Base-by-base conservation (phyloP, 2,329 filamentous ascomycete genomes). In the Zymoseptoria pseudotritici region DNA sequence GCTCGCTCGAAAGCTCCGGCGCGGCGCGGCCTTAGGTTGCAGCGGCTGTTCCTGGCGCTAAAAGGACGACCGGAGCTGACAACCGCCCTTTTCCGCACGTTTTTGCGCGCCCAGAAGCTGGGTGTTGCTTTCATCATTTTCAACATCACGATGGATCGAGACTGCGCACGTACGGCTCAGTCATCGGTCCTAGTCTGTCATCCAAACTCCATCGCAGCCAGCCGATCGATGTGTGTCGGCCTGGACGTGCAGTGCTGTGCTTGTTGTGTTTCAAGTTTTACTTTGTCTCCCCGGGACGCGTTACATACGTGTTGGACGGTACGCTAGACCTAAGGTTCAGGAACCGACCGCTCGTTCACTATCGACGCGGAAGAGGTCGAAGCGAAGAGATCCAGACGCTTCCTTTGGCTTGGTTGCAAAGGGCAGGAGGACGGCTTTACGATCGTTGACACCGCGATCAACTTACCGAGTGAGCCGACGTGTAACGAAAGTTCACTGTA, bases 11-110 rank as follows among this genome's bases (percentile, higher is more conserved):
- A 22, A 58, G 53, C 50, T 51, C 51, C 52, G 57, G 57, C 57
- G 36, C 26, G 36, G 36, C 36, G 36, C 22, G 22, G 13, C 52
- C 50, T 11, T n/a, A n/a, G n/a, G n/a, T n/a, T 29, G 22, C 52
- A 31, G 50, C 56, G 56, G 56, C 53, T 61, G 56, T 61, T 56
- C 59, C 59, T 61, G 55, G 56, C 59, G 59, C 59, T 58, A 58
- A 49, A 13, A 17, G 13, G 4, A 46, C 1, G 36, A 46, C 11
- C 36, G 36, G 13, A 46, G 36, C 36, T 46, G 36, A 11, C 3
- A 17, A 17, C 17, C 13, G 17, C 36, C 36, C 36, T 46, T n/a
- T 46, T 10, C 11, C 36, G 36, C 26, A 29, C 26, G 26, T 29
- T 29, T 9, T 29, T 29, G 26, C 26, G 26, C 26, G 26, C 26